Evolutionary conservation across 2,329 filamentous ascomycete species (phyloP).

Genomic region (Dendryphion nanum): DNA sequence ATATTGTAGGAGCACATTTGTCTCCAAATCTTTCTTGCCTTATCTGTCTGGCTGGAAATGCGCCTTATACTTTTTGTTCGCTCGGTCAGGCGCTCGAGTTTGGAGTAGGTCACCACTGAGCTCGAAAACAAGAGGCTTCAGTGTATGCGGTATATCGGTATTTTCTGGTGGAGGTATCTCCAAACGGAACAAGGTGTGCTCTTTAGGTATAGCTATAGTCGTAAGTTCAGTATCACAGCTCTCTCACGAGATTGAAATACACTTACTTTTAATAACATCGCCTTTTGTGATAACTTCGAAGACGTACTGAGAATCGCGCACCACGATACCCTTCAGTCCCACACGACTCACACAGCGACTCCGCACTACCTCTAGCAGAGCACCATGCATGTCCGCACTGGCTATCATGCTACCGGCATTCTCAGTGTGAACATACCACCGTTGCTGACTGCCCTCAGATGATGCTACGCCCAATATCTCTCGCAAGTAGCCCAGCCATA

Average conservation of each 20-base stretch:
- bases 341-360: slow-evolving; percentile 80
- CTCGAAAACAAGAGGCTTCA: slow-evolving; percentile 69
- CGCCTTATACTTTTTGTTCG: slow-evolving; percentile 87
- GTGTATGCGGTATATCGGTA: slow-evolving; percentile 8
- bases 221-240: too few species aligned
- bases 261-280: slow-evolving; percentile 66
- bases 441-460: slow-evolving; percentile 17
- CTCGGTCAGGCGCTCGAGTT: slow-evolving; percentile 76
- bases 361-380: slow-evolving; percentile 75
- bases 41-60: slow-evolving; percentile 75
- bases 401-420: slow-evolving; percentile 71
- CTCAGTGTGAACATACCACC: slow-evolving; percentile 53
- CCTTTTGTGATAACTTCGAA: slow-evolving; percentile 78
- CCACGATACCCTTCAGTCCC: slow-evolving; percentile 80
- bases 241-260: not conserved
- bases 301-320: slow-evolving; percentile 81
- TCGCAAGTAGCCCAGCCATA: slow-evolving; percentile 84
- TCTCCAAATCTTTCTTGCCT: too few species aligned
- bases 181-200: slow-evolving; percentile 81
- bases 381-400: slow-evolving; percentile 89
- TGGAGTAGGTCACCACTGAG: slow-evolving; percentile 85
- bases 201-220: slow-evolving; percentile 79
- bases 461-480: slow-evolving; percentile 69
- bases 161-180: slow-evolving; percentile 54
- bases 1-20: too few species aligned